Evolutionary conservation across 352 stramenopile species (phyloP), one percentile per base, ranked within the genome.

Genomic region (Pythium utonaiense): DNA sequence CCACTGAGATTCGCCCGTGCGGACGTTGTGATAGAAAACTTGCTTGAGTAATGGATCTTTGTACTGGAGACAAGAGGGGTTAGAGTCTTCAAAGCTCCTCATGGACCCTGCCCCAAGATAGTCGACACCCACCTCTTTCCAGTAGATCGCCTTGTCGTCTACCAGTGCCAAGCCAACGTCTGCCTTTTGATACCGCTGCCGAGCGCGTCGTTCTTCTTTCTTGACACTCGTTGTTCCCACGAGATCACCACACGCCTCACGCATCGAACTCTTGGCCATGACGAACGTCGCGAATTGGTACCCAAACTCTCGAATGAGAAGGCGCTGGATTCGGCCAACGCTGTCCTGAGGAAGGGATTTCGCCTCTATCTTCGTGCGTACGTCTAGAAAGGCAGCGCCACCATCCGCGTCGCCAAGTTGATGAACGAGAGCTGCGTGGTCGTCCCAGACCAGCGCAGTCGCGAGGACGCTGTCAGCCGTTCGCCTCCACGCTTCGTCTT

Each of bases 21-120:
- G 80, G 50, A 86, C 56, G 48, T 89, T 89, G 64, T 88, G 81
- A 60, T 89, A 88, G 66, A 90, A 90, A 21, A 69, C 45, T 28
- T 54, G 69, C 22, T 75, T 76, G 9, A 61, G 48, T 28, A 75
- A 21, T 17, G 74, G 73, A 53, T 88, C 77, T 8, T 67, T 54
- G 41, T 82, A 77, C 77, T 89, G 58, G 22, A 21, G 14, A 28
- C 14, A 24, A 19, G 6, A 16, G 22, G 42, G 13, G 42, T 50
- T 24, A 33, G 42, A 17, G 3, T 50, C 22, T 7, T 21, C 21
- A 12, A n/a, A n/a, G n/a, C n/a, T n/a, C n/a, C n/a, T n/a, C n/a
- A n/a, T n/a, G n/a, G n/a, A n/a, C n/a, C n/a, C n/a, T n/a, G n/a
- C n/a, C n/a, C n/a, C n/a, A n/a, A n/a, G n/a, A n/a, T n/a, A 42